A percentile compares a stretch with the other conserved stretches of the same genome.
Conservation (phyloP, 139 green algal species). For the Chlamydomonas incerta region DNA sequence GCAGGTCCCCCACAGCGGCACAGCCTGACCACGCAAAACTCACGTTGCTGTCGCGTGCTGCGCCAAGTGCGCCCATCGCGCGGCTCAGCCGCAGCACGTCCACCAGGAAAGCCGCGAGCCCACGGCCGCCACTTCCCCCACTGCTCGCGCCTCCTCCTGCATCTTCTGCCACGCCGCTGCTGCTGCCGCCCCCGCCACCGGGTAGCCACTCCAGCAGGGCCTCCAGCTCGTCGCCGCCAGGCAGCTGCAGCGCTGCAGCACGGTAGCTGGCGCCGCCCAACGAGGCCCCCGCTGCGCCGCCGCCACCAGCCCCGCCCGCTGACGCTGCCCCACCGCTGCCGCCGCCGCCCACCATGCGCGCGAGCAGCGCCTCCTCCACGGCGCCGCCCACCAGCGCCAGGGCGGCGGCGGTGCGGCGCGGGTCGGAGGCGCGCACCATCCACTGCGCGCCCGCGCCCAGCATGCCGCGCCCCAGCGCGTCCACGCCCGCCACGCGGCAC, state of each 20-base stretch:
- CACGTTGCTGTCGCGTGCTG: constrained; percentile 14
- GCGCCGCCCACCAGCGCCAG: constrained; percentile 48
- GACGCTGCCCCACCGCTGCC: too few species aligned
- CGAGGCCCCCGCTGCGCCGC: too few species aligned
- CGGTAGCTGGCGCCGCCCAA: background rate
- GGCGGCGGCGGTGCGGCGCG: constrained; percentile 34
- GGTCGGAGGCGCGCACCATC: constrained; percentile 53
- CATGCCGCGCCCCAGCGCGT: constrained; percentile 42
- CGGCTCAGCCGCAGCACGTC: constrained; percentile 14
- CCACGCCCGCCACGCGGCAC: constrained; percentile 26
- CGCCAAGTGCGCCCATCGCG: constrained; percentile 28
- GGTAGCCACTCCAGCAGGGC: constrained; percentile 51
- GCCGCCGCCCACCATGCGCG: constrained; percentile 7
- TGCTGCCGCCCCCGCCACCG: background rate
- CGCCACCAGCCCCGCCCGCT: too few species aligned
- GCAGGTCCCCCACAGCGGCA: too few species aligned
- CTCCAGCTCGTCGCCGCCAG: constrained; percentile 46
- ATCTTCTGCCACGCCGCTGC: background rate
- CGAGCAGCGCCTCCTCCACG: constrained; percentile 37
- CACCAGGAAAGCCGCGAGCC: background rate
- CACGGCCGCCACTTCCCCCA: background rate
- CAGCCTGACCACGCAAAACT: background rate
- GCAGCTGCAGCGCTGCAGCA: constrained; percentile 42
- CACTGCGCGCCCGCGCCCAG: constrained; percentile 48
- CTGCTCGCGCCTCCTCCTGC: background rate